Conservation (phyloP, 805 yeast species). For the Kazachstania bromeliacearum region DNA sequence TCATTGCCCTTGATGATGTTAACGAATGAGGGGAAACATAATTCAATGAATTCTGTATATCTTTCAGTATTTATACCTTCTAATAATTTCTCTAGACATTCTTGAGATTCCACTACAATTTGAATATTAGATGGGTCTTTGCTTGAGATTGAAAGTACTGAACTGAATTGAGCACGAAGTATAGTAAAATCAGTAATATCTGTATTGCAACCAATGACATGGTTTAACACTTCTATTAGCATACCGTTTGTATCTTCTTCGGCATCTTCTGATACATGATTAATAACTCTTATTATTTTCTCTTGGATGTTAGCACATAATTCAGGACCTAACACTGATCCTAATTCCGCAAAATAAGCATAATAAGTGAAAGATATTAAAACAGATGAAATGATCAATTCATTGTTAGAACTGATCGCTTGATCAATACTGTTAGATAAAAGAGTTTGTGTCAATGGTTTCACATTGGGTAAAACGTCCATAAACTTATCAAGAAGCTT, state of each 20-base stretch:
- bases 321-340: slow-evolving; percentile 18
- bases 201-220: slow-evolving; percentile 34
- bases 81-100: slow-evolving; percentile 56
- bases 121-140: slow-evolving; percentile 71
- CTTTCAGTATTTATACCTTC: slow-evolving; percentile 35
- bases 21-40: slow-evolving; percentile 44
- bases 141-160: slow-evolving; percentile 56
- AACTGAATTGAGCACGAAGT: slow-evolving; percentile 34
- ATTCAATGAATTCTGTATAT: slow-evolving; percentile 40
- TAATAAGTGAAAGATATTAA: slow-evolving; percentile 49
- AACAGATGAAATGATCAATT: slow-evolving; percentile 20
- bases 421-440: slow-evolving; percentile 16
- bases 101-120: slow-evolving; percentile 55
- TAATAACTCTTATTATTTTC: slow-evolving; percentile 31
- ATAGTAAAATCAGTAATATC: slow-evolving; percentile 17
- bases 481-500: slow-evolving; percentile 46
- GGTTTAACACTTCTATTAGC: slow-evolving; percentile 57
- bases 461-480: slow-evolving; percentile 24
- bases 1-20: slow-evolving; percentile 27
- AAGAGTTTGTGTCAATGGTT: slow-evolving; percentile 26
- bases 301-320: slow-evolving; percentile 15
- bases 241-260: slow-evolving; percentile 75
- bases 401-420: slow-evolving; percentile 25
- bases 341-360: slow-evolving; percentile 31
- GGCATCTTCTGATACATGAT: slow-evolving; percentile 45